These are phyloP conservation scores for Setaria viridis DNA, from an alignment of 202 grass and related monocot genomes.

Conservation along the genomic window DNA sequence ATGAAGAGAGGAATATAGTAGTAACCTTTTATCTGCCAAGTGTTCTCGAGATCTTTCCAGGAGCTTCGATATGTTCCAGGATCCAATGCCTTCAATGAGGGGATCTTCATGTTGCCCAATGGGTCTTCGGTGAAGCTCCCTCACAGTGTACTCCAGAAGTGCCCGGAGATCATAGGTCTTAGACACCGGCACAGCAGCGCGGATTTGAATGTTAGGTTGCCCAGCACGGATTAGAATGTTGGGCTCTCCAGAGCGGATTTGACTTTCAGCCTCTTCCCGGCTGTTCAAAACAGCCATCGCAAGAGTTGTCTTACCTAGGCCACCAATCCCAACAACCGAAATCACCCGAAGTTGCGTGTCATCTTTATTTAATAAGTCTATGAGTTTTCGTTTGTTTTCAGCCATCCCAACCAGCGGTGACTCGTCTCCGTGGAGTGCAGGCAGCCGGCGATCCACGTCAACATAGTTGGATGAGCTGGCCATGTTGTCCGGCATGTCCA, in stretches of 20 bases:
- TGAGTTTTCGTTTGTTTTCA: neutral
- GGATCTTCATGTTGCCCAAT: neutral
- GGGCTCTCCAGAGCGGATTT: neutral
- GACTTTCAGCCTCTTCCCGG: neutral
- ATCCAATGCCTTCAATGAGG: neutral
- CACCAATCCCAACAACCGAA: neutral
- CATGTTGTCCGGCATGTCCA: neutral
- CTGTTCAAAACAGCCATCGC: neutral
- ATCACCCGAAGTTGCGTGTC: neutral
- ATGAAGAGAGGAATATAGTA: neutral
- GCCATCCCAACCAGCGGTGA: neutral
- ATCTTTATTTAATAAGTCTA: neutral
- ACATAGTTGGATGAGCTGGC: neutral
- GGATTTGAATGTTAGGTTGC: neutral
- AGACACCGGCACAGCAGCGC: neutral
- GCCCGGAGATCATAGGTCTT: constrained; percentile 13
- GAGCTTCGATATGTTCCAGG: neutral
- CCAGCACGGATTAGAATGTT: neutral
- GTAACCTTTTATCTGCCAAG: neutral
- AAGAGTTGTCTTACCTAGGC: constrained; percentile 6
- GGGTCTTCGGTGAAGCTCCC: neutral
- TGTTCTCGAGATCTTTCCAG: neutral
- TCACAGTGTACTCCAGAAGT: neutral
- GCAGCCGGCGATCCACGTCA: neutral
- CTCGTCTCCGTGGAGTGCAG: neutral